Evolutionary conservation across 2,329 filamentous ascomycete species (phyloP), one percentile per base, ranked within the genome.

Genomic region (Fusarium foetens): DNA sequence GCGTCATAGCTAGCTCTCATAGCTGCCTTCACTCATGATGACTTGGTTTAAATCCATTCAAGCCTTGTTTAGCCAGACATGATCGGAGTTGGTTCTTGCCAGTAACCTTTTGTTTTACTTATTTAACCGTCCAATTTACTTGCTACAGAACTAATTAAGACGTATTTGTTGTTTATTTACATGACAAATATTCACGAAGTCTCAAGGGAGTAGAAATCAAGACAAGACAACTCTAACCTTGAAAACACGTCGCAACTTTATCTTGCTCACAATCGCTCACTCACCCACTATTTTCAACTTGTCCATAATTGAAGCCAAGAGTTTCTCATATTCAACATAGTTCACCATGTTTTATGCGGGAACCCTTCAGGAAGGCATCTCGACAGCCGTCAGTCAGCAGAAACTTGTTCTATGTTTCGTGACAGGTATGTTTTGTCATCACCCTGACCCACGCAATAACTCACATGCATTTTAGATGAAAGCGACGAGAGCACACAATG

Each of bases 321-420:
- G 8, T 11, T 45, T 19, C n/a, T 19, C 8, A 3, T 14, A 8
- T 8, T 9, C 17, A 25, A 19, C 23, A 11, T 5, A 17, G 25
- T 14, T 33, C 66, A 43, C 21, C 45, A 95, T 97, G 91, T 98
- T 97, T 82, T 95, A 94, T 80, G 78, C 91, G 67, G 95, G 94
- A 23, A 90, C 90, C 68, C 83, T 98, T 25, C 93, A 97, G 76
- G 91, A 92, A 76, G 95, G 94, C 65, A 97, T 98, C 75, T 86
- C 88, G 36, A 85, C 89, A 25, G 94, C 95, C 17, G 86, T 98
- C 11, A 88, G 89, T 67, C 86, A 95, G 80, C 85, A 89, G 66
- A 97, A 95, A 81, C 86, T 92, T 23, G 93, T 98, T 1, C 88
- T 93, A 35, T 97, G 94, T 83, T 97, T 98, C 81, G 91, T 97